These are phyloP conservation scores for Ormosia emarginata DNA, from an alignment of 306 rosid genomes.

Conservation along the genomic window DNA sequence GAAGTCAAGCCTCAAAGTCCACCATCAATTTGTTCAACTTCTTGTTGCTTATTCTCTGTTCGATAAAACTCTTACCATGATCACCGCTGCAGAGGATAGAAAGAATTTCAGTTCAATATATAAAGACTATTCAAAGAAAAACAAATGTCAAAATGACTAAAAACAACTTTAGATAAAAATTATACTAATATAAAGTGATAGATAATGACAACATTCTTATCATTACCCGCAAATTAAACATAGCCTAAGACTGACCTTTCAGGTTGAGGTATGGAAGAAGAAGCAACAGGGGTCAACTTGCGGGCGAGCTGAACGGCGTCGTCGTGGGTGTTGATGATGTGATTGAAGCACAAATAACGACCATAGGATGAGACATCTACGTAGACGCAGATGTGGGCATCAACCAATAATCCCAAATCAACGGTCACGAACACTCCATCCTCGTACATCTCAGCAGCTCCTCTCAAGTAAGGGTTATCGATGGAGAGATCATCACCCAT, in stretches of 20 bases:
- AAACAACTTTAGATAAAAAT: neutral
- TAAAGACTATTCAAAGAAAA: neutral
- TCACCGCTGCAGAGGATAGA: constrained; percentile 41
- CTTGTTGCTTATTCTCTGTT: constrained; percentile 76
- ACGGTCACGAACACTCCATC: constrained; percentile 80
- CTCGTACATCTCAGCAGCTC: constrained; percentile 97
- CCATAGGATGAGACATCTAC: constrained; percentile 81
- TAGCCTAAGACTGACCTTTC: constrained; percentile 34
- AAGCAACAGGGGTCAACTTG: constrained; percentile 45
- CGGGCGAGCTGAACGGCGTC: constrained; percentile 68
- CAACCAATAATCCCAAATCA: constrained; percentile 55
- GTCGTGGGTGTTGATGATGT: constrained; percentile 46
- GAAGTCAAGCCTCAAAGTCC: constrained; percentile 39
- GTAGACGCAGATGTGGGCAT: constrained; percentile 65
- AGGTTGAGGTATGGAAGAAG: constrained; percentile 44
- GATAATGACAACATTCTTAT: too few relatives aligned
- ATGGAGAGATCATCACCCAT: constrained; percentile 51
- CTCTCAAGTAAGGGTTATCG: constrained; percentile 60
- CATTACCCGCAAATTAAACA: neutral
- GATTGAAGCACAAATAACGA: constrained; percentile 85
- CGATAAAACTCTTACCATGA: constrained; percentile 41
- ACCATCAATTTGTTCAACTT: constrained; percentile 81
- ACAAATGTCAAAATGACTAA: neutral
- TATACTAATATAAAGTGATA: too few relatives aligned
- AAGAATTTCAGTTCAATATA: neutral